These are phyloP conservation scores for Xanthoceras sorbifolium DNA, from an alignment of 345 rosid species.

Conservation along the genomic window DNA sequence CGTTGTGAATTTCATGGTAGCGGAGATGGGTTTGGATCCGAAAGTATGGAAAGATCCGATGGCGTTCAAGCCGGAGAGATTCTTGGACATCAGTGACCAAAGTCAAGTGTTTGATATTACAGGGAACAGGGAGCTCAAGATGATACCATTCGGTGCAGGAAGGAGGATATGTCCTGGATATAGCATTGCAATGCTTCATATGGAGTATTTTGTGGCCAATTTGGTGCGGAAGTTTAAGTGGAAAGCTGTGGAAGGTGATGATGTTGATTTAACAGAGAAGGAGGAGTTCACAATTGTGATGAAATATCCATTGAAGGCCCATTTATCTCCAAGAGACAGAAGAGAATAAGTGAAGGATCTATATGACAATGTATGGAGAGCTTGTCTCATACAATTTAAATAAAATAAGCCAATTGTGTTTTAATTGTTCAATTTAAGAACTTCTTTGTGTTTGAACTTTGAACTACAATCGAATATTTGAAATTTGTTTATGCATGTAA, in stretches of 20 bases:
- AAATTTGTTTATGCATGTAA: too few relatives aligned
- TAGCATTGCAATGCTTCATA: background rate
- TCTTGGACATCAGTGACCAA: background rate
- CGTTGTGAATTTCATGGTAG: slow-evolving; percentile 35
- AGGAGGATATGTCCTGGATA: background rate
- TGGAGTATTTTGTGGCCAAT: background rate
- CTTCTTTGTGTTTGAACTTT: too few relatives aligned
- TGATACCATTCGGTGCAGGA: background rate
- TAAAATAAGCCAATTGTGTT: too few relatives aligned
- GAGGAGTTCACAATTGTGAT: too few relatives aligned
- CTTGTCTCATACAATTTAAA: too few relatives aligned
- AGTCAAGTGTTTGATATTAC: background rate
- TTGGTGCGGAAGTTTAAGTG: background rate
- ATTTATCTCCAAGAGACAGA: too few relatives aligned
- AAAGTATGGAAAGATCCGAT: background rate
- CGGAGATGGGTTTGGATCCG: slow-evolving; percentile 37
- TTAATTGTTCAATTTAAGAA: too few relatives aligned
- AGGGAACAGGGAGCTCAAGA: background rate
- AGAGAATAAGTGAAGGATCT: too few relatives aligned
- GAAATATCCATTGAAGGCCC: too few relatives aligned
- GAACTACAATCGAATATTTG: too few relatives aligned
- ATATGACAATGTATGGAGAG: too few relatives aligned
- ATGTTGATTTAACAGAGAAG: too few relatives aligned
- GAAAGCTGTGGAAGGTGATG: background rate
- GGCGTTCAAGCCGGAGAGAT: background rate